Evolutionary conservation across 2,329 filamentous ascomycete species (phyloP), one percentile per base, ranked within the genome.

Genomic region (Aureobasidium namibiae): DNA sequence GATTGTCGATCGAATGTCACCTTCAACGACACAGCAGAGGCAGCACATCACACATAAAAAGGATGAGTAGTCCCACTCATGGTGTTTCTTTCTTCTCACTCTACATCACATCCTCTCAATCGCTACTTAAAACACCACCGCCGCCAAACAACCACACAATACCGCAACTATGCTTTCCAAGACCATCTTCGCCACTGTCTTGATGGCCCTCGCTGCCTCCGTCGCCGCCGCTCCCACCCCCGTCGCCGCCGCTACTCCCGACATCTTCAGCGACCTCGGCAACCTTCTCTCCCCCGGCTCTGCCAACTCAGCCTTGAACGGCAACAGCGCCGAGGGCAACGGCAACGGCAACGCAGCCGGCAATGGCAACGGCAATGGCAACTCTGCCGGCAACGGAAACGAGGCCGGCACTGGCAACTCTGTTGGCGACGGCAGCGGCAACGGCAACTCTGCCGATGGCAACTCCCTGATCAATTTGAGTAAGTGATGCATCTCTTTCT

Each of bases 381-480:
- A 56, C 52, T 16, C 38, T 21, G 52, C 18, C 14, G 42, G 36
- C 8, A 29, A 53, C 23, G 49, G 52, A 4, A 56, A 56, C 53
- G 9, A 10, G 1, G 53, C 53, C 8, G 53, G 53, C 13, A 56
- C 44, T 5, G 52, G 49, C 24, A 53, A 53, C 49, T 23, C 18
- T 23, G 49, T 36, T 14, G 49, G 49, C 34, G 41, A 53, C n/a
- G 36, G 24, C n/a, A 23, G 46, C 18, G 53, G 53, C 21, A 56
- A 56, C 16, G 49, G 52, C 29, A 56, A 56, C 52, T 16, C 38
- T 21, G 52, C 18, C 14, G 42, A 56, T n/a, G 53, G 53, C 14
- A 56, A 56, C 53, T 56, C 53, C 8, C 7, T 45, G 21, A 46
- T 56, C 41, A 56, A 46, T 41, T 21, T 56, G n/a, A 42, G 53